phyloP scores from a whole-genome alignment of 495 filamentous ascomycete genomes.

The Opeltia flavorubescens region DNA sequence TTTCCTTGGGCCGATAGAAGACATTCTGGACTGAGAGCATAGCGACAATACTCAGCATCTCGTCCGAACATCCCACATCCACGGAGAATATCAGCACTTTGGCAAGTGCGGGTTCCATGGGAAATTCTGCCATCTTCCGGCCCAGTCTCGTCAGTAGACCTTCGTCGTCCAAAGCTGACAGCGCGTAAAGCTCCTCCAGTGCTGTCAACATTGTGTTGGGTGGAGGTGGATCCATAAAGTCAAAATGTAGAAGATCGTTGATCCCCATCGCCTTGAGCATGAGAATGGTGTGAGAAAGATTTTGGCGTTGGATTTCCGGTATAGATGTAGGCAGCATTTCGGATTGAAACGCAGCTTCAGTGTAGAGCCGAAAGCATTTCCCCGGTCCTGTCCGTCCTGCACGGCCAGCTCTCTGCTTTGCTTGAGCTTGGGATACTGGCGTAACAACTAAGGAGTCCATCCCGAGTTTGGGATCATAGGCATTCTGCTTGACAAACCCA shows the following conservation, averaged over 20 bases:
- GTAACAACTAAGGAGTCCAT: conserved; percentile 96
- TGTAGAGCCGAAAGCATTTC: conserved; percentile 94
- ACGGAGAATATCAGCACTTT: conserved; percentile 84
- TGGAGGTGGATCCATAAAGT: conserved; percentile 97
- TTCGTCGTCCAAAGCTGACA: conserved; percentile 90
- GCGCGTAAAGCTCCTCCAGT: conserved; percentile 84
- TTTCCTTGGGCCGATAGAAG: conserved; percentile 93
- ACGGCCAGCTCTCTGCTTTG: conserved; percentile 85
- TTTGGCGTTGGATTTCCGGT: conserved; percentile 93
- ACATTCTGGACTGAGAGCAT: conserved; percentile 78
- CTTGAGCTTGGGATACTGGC: conserved; percentile 91
- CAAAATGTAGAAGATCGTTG: conserved; percentile 92
- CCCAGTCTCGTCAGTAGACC: conserved; percentile 85
- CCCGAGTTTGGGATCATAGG: conserved; percentile 89
- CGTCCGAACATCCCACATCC: conserved; percentile 78
- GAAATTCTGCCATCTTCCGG: conserved; percentile 96
- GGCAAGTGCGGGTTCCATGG: conserved; percentile 77
- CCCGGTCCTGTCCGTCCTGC: conserved; percentile 90
- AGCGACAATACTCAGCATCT: conserved; percentile 86
- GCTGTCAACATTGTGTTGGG: conserved; percentile 97
- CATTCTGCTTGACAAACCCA: conserved; percentile 95
- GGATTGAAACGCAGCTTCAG: conserved; percentile 85
- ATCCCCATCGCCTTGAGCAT: conserved; percentile 99
- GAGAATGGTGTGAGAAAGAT: conserved; percentile 85
- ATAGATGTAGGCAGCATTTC: conserved; percentile 96